Percentiles rank a stretch among this genome's conserved stretches.
Evolutionary conservation across 2,329 filamentous ascomycete species (phyloP).

Genomic region (Capronia americana): DNA sequence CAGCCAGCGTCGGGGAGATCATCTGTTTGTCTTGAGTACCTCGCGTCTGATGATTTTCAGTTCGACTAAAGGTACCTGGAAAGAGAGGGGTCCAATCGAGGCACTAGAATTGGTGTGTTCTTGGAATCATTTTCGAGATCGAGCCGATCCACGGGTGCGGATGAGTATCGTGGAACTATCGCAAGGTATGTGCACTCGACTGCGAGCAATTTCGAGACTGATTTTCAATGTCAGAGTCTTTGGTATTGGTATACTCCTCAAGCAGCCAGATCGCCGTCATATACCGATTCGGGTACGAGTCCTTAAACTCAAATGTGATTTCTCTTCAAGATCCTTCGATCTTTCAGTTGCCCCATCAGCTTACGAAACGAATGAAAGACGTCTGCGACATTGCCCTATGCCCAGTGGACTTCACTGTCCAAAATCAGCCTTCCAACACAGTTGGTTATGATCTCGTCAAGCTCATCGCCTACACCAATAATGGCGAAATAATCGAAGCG

Average conservation of each 20-base stretch:
- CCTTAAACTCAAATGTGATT: constrained; percentile 4
- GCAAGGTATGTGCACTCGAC: constrained; percentile 42
- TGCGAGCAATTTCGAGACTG: not conserved
- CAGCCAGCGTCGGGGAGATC: constrained; percentile 50
- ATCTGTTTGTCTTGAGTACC: constrained; percentile 62
- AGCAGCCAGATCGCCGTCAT: constrained; percentile 45
- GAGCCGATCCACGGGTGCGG: constrained; percentile 59
- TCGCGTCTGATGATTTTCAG: constrained; percentile 55
- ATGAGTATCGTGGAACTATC: constrained; percentile 45
- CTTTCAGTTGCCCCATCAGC: constrained; percentile 25
- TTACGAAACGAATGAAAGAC: constrained; percentile 5
- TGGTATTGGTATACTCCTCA: constrained; percentile 50
- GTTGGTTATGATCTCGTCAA: constrained; percentile 16
- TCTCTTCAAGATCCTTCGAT: constrained; percentile 25
- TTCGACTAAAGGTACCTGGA: constrained; percentile 40
- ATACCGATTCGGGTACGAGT: constrained; percentile 41
- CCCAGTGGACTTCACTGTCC: constrained; percentile 16
- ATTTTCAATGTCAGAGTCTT: constrained; percentile 42
- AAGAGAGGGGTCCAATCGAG: constrained; percentile 32
- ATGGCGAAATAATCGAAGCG: constrained; percentile 26
- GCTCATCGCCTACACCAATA: constrained; percentile 15
- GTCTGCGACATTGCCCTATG: constrained; percentile 22
- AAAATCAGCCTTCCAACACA: not conserved
- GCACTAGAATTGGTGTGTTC: constrained; percentile 51
- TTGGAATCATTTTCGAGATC: constrained; percentile 62